A percentile compares a stretch with the other conserved stretches of the same genome.
Evolutionary conservation across 2,329 filamentous ascomycete genomes (phyloP).

Genomic region (Coleophoma cylindrospora): DNA sequence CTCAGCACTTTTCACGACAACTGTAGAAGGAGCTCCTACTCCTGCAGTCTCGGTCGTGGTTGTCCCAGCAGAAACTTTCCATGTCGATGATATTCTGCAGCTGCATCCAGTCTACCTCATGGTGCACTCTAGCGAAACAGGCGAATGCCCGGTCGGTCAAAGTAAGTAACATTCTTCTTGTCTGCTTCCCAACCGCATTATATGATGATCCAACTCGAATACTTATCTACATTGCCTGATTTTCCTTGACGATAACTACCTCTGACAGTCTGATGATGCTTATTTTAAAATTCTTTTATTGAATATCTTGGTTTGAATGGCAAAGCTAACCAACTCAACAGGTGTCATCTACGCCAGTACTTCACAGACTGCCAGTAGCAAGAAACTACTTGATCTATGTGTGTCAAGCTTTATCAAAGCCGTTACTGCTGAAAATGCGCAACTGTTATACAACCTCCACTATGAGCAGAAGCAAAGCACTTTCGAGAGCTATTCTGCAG

Average conservation of each 20-base stretch:
- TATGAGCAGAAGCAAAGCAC: slow-evolving; percentile 47
- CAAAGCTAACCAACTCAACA: slow-evolving; percentile 19
- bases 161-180: slow-evolving; percentile 59
- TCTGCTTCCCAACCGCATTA: slow-evolving; percentile 30
- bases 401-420: slow-evolving; percentile 36
- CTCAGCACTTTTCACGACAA: slow-evolving; percentile 59
- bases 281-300: slow-evolving; percentile 8
- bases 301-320: slow-evolving; percentile 2
- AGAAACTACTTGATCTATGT: slow-evolving; percentile 25
- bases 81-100: slow-evolving; percentile 27
- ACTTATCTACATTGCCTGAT: slow-evolving; percentile 99
- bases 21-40: slow-evolving; percentile 68
- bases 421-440: slow-evolving; percentile 20
- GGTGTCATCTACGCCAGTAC: slow-evolving; percentile 29
- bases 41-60: slow-evolving; percentile 71
- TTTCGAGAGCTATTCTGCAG: slow-evolving; percentile 4
- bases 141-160: slow-evolving; percentile 84
- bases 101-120: slow-evolving; percentile 52
- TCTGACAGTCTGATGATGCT: slow-evolving; percentile 83
- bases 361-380: slow-evolving; percentile 11
- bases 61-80: slow-evolving; percentile 51
- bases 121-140: slow-evolving; percentile 83
- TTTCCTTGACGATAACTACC: slow-evolving; percentile 77
- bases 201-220: slow-evolving; percentile 85
- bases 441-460: slow-evolving; percentile 44